These are phyloP conservation scores for Pleurozium schreberi DNA, from an alignment of 225 moss, liverwort and hornwort species.

Conservation along the genomic window DNA sequence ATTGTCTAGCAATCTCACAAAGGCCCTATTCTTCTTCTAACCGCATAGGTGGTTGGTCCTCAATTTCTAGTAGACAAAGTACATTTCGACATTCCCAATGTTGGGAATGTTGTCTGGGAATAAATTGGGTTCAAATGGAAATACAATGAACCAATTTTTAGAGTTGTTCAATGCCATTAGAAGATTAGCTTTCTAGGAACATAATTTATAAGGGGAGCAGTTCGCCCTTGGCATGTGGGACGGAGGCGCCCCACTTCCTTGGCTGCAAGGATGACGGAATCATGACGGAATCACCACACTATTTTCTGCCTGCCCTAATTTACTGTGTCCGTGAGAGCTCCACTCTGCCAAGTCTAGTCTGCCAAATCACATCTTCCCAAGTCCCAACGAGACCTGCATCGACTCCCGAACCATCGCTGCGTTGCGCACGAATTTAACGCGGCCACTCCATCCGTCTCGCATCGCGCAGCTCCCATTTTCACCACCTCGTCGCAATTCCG, in stretches of 20 bases:
- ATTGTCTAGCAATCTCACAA: no score
- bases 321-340: neutral
- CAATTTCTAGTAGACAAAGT: no score
- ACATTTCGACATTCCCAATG: no score
- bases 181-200: no score
- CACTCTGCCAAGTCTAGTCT: neutral
- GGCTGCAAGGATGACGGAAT: neutral
- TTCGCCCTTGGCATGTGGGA: no score
- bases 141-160: no score
- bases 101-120: no score
- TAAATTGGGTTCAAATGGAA: no score
- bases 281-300: neutral
- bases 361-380: neutral
- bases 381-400: neutral
- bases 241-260: neutral
- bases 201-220: no score
- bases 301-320: neutral
- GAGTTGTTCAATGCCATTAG: no score
- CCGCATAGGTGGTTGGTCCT: no score
- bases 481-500: neutral
- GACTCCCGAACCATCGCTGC: neutral
- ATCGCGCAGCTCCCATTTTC: neutral
- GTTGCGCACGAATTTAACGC: neutral
- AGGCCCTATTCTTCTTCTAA: no score
- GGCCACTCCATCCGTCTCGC: neutral